Evolutionary conservation across 176 grass and related monocot species (phyloP), one percentile per base, ranked within the genome.

Genomic region (Avena eriantha): DNA sequence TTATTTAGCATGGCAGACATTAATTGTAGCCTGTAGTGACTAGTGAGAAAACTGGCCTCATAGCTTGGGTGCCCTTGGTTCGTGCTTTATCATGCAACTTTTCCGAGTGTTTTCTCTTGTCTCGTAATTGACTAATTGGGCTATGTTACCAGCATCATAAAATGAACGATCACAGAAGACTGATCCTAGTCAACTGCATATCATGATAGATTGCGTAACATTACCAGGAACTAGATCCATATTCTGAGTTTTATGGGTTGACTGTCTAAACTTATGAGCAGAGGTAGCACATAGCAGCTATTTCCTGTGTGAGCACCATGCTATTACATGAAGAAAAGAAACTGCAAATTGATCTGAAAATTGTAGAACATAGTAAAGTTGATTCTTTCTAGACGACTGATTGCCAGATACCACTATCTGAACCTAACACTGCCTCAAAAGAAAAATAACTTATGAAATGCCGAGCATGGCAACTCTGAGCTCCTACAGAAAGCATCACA

Each of bases 401-500:
- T 64, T 76, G 39, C 41, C 47, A 4, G 3, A 26, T 9, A 51
- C 4, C 58, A 49, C 57, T 78, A 79, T 47, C 21, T 41, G 36
- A 41, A 74, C 31, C 46, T 67, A 36, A 60, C 8, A 48, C 57
- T 67, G 8, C 14, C 46, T 75, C 23, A 75, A 50, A 17, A 51
- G 24, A 50, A 31, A 75, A 3, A 4, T 0, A 74, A 57, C 73
- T 21, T 41, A 11, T 58, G 24, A 21, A 55, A 76, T 2, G 50
- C 4, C 3, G 56, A 35, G 13, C 45, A 77, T 17, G 3, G 57
- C 19, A 81, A 50, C 77, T 58, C 29, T 31, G 50, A 56, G 47
- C 58, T 61, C 39, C 26, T 51, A 49, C 50, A 78, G 24, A 26
- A 26, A 16, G 17, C 80, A 78, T 47, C 61, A 83, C 55, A 64